Evolutionary conservation across 805 yeast species (phyloP), one percentile per base, ranked within the genome.

Genomic region (Metschnikowia matae): DNA sequence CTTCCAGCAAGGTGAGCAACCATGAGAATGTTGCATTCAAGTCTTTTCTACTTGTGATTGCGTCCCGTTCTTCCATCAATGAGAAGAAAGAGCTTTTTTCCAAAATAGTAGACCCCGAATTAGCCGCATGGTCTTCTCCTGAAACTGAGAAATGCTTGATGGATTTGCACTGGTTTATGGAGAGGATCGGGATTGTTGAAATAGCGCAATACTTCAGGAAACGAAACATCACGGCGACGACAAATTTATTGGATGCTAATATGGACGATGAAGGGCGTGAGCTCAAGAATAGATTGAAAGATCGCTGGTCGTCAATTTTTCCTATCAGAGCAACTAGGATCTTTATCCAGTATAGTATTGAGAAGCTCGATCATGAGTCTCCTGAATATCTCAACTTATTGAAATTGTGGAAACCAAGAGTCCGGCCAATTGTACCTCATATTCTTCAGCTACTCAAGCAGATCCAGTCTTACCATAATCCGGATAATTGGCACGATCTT

Each of bases 101-200:
- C 18, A 78, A 82, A 41, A 87, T 95, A 50, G 99, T 95, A 1
- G 99, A 94, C 64, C 96, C 97, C 0, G 97, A 94, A 56, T 73
- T 95, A 44, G 70, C 79, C 11, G 91, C 96, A 0, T 94, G 99
- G 99, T 84, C 92, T 0, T 90, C 91, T 42, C 92, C 90, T 18
- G 84, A 82, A 10, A 92, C 97, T 0, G 90, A 89, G 54, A 89
- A 89, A 62, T 97, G 97, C 0, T 71, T 94, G 29, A 74, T 84
- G 62, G 96, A 92, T 62, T 75, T 95, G 41, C 96, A 89, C 53
- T 94, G 98, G 98, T 94, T 94, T 60, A 92, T 94, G 98, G 98
- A 91, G 68, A 79, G 97, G 60, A 78, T 95, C 46, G 99, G 99
- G 2, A 89, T 94, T 49, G 98, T 90, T 2, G 83, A 84, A 63